Conservation (phyloP, 257 asterid species). For the Rhazya stricta region DNA sequence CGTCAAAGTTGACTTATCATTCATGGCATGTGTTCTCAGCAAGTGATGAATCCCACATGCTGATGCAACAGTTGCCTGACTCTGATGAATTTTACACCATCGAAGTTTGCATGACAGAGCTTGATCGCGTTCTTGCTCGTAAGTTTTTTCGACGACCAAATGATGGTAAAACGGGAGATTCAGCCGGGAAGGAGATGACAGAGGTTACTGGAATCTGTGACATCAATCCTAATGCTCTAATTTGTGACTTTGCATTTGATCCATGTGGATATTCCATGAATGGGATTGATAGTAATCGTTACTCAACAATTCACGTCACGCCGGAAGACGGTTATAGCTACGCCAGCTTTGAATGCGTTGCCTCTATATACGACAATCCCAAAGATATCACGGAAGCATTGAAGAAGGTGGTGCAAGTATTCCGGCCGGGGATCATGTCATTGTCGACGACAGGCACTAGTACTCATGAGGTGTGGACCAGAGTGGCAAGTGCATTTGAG, state of each 20-base stretch:
- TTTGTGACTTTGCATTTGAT: conserved; percentile 87
- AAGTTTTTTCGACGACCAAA: conserved; percentile 55
- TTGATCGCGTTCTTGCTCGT: conserved; percentile 59
- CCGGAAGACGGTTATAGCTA: conserved; percentile 97
- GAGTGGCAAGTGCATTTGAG: conserved; percentile 53
- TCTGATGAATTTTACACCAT: conserved; percentile 41
- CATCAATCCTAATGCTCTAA: conserved; percentile 46
- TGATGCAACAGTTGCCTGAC: conserved; percentile 10
- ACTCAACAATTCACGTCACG: conserved; percentile 91
- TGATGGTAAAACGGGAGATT: conserved; percentile 53
- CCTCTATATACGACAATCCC: conserved; percentile 44
- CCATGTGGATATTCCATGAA: conserved; percentile 98
- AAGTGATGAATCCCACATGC: conserved; percentile 26
- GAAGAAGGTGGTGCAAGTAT: conserved; percentile 56
- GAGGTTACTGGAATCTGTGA: conserved; percentile 51
- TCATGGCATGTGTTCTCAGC: conserved; percentile 92
- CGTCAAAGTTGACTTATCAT: conserved; percentile 48
- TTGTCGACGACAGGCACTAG: conserved; percentile 57
- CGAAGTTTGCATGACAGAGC: conserved; percentile 90
- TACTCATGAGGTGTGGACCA: conserved; percentile 44
- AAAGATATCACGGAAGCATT: conserved; percentile 35
- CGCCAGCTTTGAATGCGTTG: conserved; percentile 83
- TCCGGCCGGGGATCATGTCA: conserved; percentile 64
- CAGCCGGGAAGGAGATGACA: conserved; percentile 83
- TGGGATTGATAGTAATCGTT: conserved; percentile 64